Base-by-base conservation (phyloP, 2,329 filamentous ascomycete species). In the Sporothrix globosa region DNA sequence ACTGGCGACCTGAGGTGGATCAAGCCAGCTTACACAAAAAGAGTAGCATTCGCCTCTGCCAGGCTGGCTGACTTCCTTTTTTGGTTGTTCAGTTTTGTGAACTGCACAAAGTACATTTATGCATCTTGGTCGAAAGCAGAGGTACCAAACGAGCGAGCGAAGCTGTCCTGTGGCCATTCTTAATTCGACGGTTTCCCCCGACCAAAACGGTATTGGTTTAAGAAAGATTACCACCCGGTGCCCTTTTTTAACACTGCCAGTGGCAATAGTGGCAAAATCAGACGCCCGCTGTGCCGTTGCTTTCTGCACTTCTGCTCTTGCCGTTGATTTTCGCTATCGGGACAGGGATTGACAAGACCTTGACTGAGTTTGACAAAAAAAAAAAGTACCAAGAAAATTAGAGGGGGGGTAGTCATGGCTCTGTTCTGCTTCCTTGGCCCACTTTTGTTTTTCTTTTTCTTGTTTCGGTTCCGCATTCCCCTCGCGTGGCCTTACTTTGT, bases 391-490 rank as follows among this genome's bases (percentile, higher is more conserved):
- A 24, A n/a, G 17, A 66, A 30, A 9, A 1, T 44, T 4, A 30
- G 27, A 4, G 5, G 48, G n/a, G 52, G 2, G 7, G 7, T 6
- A 14, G 24, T 52, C n/a, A 30, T 30, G 44, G 9, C 21, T 27
- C 21, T 30, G 21, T 52, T 50, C 61, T 46, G 44, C 61, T 66
- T 66, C 34, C 24, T 7, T 48, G 46, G 60, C 14, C 41, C 44
- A n/a, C 24, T 9, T 24, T n/a, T 5, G 21, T 24, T 7, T 6
- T 39, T 9, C 6, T 50, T 39, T 13, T 34, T 34, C 27, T 39
- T 11, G 44, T 50, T 48, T 66, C 44, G 21, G 61, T 34, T 53
- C 63, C 63, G 46, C 63, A 66, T 46, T 30, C 13, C 34, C 27
- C 61, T 50, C 27, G 44, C 27, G 10, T 39, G 44, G 24, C 14